Conservation (phyloP, 371 early-diverging fungal species). For the Zychaea mexicana region DNA sequence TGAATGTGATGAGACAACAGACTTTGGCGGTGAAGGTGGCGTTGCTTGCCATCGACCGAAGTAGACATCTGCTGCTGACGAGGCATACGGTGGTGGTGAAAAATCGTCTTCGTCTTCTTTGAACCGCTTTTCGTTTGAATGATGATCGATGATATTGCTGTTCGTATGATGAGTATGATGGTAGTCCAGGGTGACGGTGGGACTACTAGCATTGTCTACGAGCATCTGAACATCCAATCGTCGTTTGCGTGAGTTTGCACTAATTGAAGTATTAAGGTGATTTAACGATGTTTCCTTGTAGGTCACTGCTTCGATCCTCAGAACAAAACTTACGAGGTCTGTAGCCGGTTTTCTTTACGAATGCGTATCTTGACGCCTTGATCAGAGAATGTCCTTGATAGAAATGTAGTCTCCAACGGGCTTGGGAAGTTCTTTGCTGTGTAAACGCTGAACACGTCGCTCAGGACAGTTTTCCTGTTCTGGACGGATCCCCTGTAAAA, state of each 20-base stretch:
- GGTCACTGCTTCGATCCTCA: background rate
- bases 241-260: constrained; percentile 17
- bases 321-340: constrained; percentile 24
- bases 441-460: constrained; percentile 78
- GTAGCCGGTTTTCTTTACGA: constrained; percentile 38
- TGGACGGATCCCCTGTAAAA: constrained; percentile 32
- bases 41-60: constrained; percentile 22
- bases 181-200: background rate
- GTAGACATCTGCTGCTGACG: constrained; percentile 15
- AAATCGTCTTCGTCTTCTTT: constrained; percentile 8
- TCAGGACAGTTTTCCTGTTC: constrained; percentile 42
- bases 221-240: background rate
- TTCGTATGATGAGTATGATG: background rate
- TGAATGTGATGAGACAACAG: background rate
- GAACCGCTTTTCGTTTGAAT: background rate
- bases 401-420: constrained; percentile 65
- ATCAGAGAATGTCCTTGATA: constrained; percentile 49
- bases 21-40: background rate
- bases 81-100: constrained; percentile 12
- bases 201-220: background rate
- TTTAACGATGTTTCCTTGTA: background rate
- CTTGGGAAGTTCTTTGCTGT: constrained; percentile 93
- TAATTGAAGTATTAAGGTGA: background rate
- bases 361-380: constrained; percentile 54
- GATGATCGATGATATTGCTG: background rate